Percentiles rank a stretch among this genome's conserved stretches.
Conservation (phyloP, 192 early-diverging fungal genomes). For the Umbelopsis ramanniana region DNA sequence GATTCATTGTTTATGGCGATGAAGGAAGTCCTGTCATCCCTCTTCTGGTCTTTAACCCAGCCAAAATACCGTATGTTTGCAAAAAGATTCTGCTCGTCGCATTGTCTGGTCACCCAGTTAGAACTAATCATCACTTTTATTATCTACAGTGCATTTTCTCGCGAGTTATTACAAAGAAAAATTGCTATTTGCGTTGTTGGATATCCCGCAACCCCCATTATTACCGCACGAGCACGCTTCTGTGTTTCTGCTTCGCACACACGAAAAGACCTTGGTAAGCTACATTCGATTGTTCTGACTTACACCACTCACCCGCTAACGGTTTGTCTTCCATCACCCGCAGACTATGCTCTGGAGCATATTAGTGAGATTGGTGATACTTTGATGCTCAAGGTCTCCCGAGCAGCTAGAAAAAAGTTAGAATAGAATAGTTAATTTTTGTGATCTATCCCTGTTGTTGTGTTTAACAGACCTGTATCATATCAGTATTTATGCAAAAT, state of each 20-base stretch:
- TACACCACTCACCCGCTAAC: too few species aligned
- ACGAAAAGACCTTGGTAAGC: slow-evolving; percentile 75
- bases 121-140: not conserved
- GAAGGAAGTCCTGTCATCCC: slow-evolving; percentile 90
- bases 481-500: not conserved
- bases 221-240: slow-evolving; percentile 90
- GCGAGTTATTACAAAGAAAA: slow-evolving; percentile 83
- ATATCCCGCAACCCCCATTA: slow-evolving; percentile 95
- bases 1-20: slow-evolving; percentile 93
- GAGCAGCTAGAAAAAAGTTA: not conserved
- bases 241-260: slow-evolving; percentile 87
- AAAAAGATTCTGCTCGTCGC: too few species aligned
- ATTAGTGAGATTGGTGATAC: slow-evolving; percentile 73
- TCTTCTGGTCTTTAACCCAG: slow-evolving; percentile 89
- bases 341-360: slow-evolving; percentile 68
- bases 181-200: slow-evolving; percentile 96
- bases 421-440: not conserved
- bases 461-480: slow-evolving; percentile 11
- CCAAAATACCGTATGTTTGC: slow-evolving; percentile 77
- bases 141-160: slow-evolving; percentile 74
- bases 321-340: not conserved
- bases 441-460: not conserved
- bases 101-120: not conserved
- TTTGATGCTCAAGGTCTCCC: slow-evolving; percentile 61
- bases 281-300: not conserved